Conservation (phyloP, 1,284 basidiomycete genomes). For the Ceraceosorus guamensis region DNA sequence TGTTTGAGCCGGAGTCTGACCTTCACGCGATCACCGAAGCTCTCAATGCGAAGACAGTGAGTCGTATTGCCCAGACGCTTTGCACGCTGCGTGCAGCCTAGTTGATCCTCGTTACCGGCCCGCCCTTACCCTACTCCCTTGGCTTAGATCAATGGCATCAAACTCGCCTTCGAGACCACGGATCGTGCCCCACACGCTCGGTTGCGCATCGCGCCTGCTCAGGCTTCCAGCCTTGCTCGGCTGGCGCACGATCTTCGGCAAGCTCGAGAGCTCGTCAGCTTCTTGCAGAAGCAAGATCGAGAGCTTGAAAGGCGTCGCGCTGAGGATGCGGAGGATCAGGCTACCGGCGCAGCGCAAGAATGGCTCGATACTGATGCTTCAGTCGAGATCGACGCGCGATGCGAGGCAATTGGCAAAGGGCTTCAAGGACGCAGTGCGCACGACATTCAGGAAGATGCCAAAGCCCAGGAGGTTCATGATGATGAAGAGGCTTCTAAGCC, state of each 20-base stretch:
- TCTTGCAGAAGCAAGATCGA: slow-evolving; percentile 31
- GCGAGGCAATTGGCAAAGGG: neutral
- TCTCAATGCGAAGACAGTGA: slow-evolving; percentile 21
- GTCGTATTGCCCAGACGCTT: neutral
- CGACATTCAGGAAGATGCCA: neutral
- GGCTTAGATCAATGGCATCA: slow-evolving; percentile 20
- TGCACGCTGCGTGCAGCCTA: too few species aligned
- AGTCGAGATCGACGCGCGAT: slow-evolving; percentile 1
- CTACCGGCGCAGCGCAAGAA: neutral
- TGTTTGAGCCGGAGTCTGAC: slow-evolving; percentile 31
- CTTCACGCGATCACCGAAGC: slow-evolving; percentile 23
- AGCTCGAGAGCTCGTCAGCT: slow-evolving; percentile 24
- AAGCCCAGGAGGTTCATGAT: neutral
- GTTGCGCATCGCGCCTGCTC: slow-evolving; percentile 31
- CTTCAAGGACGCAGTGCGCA: neutral
- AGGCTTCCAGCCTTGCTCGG: slow-evolving; percentile 28
- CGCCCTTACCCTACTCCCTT: neutral
- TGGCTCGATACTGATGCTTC: neutral
- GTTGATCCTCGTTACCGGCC: neutral
- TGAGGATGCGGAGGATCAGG: too few species aligned
- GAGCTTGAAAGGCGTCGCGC: neutral
- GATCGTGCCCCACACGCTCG: slow-evolving; percentile 32
- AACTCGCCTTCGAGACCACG: slow-evolving; percentile 30
- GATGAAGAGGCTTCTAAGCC: neutral
- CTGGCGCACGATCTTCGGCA: slow-evolving; percentile 30